Base-by-base conservation (phyloP, 2,329 filamentous ascomycete genomes). In the Fusarium setosum region DNA sequence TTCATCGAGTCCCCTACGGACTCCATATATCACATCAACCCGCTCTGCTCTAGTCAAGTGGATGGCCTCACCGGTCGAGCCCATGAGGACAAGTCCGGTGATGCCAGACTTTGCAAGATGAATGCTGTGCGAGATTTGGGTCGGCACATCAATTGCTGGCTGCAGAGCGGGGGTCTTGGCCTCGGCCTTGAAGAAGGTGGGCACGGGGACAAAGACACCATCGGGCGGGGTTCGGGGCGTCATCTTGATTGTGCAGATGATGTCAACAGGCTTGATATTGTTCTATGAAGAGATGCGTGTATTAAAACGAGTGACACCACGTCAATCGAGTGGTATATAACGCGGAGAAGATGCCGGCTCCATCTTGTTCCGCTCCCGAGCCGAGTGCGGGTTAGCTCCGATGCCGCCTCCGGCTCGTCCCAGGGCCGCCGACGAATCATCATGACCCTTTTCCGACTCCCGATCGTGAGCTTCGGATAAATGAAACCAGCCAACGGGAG, bases 61-160 rank as follows among this genome's bases (percentile, higher is more conserved):
- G 45, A 90, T 83, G 1, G 86, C 86, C 73, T 90, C 88, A 59
- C 88, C 88, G 0, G 88, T 90, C 24, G 83, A 87, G 29, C 88
- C 88, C 52, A 90, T 82, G 37, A 90, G 79, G 10, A 89, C 85
- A 15, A 90, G 80, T 20, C 88, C 88, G 20, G 80, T 81, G 68
- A 90, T 84, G 61, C 88, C 87, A 63, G 83, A 81, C 41, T 81
- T 79, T 35, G 86, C 87, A 35, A 90, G 84, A 71, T 87, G 86
- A 7, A 90, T 69, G n/a, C 81, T 82, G 79, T 90, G 87, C 29
- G 81, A 77, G 21, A 81, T 79, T 70, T 90, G 88, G 2, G 86
- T 82, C 41, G 82, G 77, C 59, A 87, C 76, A 68, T 90, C 88
- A 49, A 90, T 77, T 9, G 82, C 79, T 17, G 54, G 54, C 15